These are phyloP conservation scores for Globisporangium mamillatum DNA, from an alignment of 352 stramenopile genomes.

Conservation along the genomic window DNA sequence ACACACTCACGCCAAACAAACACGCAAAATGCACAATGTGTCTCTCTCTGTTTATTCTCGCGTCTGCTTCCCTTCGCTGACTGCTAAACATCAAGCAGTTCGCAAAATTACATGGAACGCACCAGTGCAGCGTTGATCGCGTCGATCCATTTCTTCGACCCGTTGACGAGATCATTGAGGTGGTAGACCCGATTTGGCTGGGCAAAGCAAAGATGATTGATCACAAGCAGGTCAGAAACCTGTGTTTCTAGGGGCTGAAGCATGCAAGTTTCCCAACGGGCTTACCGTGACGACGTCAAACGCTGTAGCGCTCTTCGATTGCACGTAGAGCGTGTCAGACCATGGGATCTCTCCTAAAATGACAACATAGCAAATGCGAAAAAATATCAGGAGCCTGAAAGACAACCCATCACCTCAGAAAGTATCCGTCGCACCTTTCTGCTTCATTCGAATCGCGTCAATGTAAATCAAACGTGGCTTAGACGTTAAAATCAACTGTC, in stretches of 20 bases:
- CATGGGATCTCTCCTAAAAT: conserved; percentile 72
- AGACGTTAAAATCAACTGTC: conserved; percentile 84
- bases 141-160: conserved; percentile 89
- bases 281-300: conserved; percentile 86
- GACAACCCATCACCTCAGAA: neutral
- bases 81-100: conserved; percentile 14
- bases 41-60: conserved; percentile 17
- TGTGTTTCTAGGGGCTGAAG: neutral
- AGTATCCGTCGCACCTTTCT: conserved; percentile 46
- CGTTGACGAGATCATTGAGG: conserved; percentile 86
- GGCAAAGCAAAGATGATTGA: neutral
- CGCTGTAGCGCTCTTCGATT: conserved; percentile 78
- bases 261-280: neutral
- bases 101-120: conserved; percentile 40
- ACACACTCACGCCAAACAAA: neutral
- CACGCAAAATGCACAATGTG: neutral
- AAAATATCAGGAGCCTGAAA: neutral
- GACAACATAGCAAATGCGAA: neutral
- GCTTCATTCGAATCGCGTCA: conserved; percentile 88
- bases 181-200: conserved; percentile 87
- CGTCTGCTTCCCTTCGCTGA: conserved; percentile 19
- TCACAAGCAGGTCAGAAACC: neutral
- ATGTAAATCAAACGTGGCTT: conserved; percentile 89
- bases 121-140: conserved; percentile 84
- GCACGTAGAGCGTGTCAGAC: conserved; percentile 82